Base-by-base conservation (phyloP, 1,284 basidiomycete genomes). In the Pseudozyma thailandica region DNA sequence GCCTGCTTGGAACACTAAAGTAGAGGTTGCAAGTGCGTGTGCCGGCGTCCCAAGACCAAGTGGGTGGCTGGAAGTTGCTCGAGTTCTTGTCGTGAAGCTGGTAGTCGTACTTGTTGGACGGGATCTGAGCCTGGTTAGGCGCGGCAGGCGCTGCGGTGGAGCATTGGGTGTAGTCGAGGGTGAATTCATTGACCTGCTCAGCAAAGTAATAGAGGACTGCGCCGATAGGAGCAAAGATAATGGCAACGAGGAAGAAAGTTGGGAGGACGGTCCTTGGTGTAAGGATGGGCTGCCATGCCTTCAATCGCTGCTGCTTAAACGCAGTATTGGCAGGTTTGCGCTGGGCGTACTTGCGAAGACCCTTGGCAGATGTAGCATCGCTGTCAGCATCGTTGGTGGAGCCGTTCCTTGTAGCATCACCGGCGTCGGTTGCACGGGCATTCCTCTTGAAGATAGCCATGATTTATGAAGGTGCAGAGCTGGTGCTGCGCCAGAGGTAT, bases 201-300 rank as follows among this genome's bases (percentile, higher is more conserved):
- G 72, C 65, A 47, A 89, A 75, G 95, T 80, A 83, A 58, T 81
- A 79, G 43, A 83, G 88, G 43, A 98, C 87, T 48, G 90, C 96
- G 20, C 95, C 96, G 77, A 99, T 94, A 56, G 94, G 94, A 1
- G 93, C 94, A 82, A 98, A 98, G 76, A 98, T 85, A 76, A 98
- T 87, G 47, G 92, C 95, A 78, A 98, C 89, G 78, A 97, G 89
- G 85, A 98, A 96, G 51, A 99, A 88, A 2, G 94, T 95, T 6
- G 96, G 96, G 12, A 98, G 87, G 15, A 98, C 96, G 1, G 94
- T 95, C 84, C 93, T 93, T 3, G 96, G 96, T 0, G 95, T 98
- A 39, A 98, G 88, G 82, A 99, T 97, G 18, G 96, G 96, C 87
- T 99, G 96, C 96, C 96, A 99, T 79, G 96, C 96, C 86, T 98